These are phyloP conservation scores for Aciculosporium take DNA, from an alignment of 2,329 filamentous ascomycete species.

Conservation along the genomic window DNA sequence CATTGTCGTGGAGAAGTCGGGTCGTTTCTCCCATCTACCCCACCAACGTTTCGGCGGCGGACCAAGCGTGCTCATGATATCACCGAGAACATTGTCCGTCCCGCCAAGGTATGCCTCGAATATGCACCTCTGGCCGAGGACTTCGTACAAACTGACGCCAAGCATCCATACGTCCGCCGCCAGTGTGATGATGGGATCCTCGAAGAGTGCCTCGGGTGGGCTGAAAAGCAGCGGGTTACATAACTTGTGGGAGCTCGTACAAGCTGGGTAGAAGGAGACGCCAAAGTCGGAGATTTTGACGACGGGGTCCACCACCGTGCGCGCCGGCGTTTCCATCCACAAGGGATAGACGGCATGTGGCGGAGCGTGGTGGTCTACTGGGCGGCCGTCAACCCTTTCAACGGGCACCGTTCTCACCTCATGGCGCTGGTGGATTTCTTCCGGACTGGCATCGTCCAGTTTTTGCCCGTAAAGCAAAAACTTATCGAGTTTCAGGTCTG, in stretches of 20 bases:
- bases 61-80: conserved; percentile 11
- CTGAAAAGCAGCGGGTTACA: conserved; percentile 10
- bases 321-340: conserved; percentile 7
- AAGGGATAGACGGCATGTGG: conserved; percentile 10
- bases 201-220: conserved; percentile 12
- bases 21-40: conserved; percentile 10
- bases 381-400: conserved; percentile 6
- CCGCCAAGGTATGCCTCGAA: conserved; percentile 11
- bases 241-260: conserved; percentile 7
- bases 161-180: conserved; percentile 14
- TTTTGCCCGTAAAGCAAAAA: conserved; percentile 10
- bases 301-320: conserved; percentile 4
- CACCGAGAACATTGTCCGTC: conserved; percentile 10
- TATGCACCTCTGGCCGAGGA: conserved; percentile 10
- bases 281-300: conserved; percentile 10
- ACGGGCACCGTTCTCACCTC: conserved; percentile 6
- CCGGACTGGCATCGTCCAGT: conserved; percentile 1
- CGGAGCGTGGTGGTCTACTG: conserved; percentile 10
- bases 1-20: conserved; percentile 8
- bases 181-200: conserved; percentile 10
- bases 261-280: conserved; percentile 10
- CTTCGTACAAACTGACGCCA: conserved; percentile 12
- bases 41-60: conserved; percentile 11
- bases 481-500: conserved; percentile 17
- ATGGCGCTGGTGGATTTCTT: conserved; percentile 8